Conservation (phyloP, 2,329 filamentous ascomycete genomes). For the Zasmidium cellare region DNA sequence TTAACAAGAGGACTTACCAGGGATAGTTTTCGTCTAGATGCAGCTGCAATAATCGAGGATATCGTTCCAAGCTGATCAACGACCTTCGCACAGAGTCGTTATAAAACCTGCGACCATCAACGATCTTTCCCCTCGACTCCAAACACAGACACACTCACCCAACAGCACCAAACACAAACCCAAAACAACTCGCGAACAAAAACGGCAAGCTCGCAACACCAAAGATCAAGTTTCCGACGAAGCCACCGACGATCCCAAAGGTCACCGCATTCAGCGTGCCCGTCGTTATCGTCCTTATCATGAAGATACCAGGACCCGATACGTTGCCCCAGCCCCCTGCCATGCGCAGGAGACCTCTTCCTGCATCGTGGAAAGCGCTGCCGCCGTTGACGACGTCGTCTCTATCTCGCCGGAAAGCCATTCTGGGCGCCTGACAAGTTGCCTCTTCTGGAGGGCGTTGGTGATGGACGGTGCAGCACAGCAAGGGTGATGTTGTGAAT, state of each 20-base stretch:
- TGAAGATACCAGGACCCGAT: conserved; percentile 11
- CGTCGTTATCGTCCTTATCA: conserved; percentile 13
- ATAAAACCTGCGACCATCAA: conserved; percentile 5
- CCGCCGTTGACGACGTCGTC: conserved; percentile 5
- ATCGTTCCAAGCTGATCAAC: conserved; percentile 11
- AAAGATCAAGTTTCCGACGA: conserved; percentile 1
- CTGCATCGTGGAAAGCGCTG: conserved; percentile 8
- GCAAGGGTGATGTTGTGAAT: conserved; percentile 1
- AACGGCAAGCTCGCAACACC: conserved; percentile 14
- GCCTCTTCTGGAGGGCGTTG: background rate
- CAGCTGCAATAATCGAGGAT: conserved; percentile 12
- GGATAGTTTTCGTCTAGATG: conserved; percentile 17
- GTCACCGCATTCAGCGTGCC: conserved; percentile 9
- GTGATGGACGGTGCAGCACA: background rate
- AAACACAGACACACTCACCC: background rate
- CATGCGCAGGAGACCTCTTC: conserved; percentile 11
- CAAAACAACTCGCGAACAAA: conserved; percentile 6
- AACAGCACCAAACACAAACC: conserved; percentile 15
- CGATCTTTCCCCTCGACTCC: background rate
- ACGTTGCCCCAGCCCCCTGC: conserved; percentile 13
- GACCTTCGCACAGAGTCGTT: conserved; percentile 2
- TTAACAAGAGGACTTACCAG: background rate
- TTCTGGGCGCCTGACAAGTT: background rate
- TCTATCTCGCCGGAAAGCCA: background rate
- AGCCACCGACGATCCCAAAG: conserved; percentile 9